Percentiles rank a stretch among this genome's conserved stretches.
Evolutionary conservation across 208 protist species (phyloP).

Genomic region (Crithidia fasciculata): DNA sequence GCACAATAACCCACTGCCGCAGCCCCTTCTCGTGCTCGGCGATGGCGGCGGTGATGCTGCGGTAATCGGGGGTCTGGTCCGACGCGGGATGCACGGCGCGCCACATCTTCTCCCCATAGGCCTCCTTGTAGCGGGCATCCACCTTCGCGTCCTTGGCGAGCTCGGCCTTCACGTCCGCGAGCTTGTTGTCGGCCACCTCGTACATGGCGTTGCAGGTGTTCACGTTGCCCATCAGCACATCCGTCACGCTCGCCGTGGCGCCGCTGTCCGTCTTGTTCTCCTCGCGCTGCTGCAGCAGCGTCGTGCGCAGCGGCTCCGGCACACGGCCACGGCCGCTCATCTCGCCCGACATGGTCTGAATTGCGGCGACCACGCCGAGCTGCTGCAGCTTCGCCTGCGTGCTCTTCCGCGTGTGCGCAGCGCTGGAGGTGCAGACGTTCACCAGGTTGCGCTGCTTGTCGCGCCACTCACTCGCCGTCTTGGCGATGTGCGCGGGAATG

Average conservation of each 20-base stretch:
- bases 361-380: constrained; percentile 61
- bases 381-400: constrained; percentile 46
- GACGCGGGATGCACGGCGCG: constrained; percentile 45
- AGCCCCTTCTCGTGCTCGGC: constrained; percentile 60
- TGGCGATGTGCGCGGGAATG: constrained; percentile 75
- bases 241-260: constrained; percentile 40
- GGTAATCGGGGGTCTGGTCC: constrained; percentile 59
- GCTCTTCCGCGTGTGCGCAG: constrained; percentile 37
- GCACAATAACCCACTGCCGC: constrained; percentile 47
- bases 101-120: constrained; percentile 88
- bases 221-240: constrained; percentile 52
- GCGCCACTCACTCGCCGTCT: constrained; percentile 52
- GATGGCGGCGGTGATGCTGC: constrained; percentile 54
- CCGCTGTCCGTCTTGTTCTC: constrained; percentile 39
- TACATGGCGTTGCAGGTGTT: constrained; percentile 66
- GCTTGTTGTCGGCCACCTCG: constrained; percentile 44
- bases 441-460: constrained; percentile 65
- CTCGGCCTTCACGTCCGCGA: constrained; percentile 63
- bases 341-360: constrained; percentile 72
- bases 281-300: constrained; percentile 61
- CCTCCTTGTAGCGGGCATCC: constrained; percentile 51
- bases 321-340: constrained; percentile 48
- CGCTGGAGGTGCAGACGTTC: constrained; percentile 46
- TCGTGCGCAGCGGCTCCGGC: constrained; percentile 63
- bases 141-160: constrained; percentile 58